Base-by-base conservation (phyloP, 768 basidiomycete genomes). In the Collybia mongolica region DNA sequence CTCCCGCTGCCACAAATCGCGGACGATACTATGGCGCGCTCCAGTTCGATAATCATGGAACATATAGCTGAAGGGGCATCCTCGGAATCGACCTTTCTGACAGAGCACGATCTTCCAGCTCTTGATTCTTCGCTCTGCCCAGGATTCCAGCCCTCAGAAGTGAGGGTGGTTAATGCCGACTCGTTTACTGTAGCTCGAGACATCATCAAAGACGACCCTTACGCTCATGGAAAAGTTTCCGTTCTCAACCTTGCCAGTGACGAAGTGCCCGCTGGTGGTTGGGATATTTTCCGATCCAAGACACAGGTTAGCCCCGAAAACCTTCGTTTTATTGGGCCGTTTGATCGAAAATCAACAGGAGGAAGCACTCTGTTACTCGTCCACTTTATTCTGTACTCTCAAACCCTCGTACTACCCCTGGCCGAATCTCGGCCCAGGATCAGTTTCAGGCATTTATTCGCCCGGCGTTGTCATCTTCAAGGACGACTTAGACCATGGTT, bases 321-420 rank as follows among this genome's bases (percentile, higher is more conserved):
- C 17, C 18, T 48, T 18, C 2, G 22, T 8, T 49, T 38, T 9
- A 32, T 49, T 22, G 1, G 22, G 18, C 12, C 26, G 17, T 19
- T 6, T 15, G n/a, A 28, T 26, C 7, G 12, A 20, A 6, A 3
- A 17, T 29, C 5, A 40, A 9, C 39, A 75, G 73, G 76, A 76
- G 64, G 75, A 77, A 58, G 73, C 75, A 0, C 64, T 78, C 0
- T 78, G 76, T 53, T 78, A 77, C 55, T 72, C 73, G 7, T 76
- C 76, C 3, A 76, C 75, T 4, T 63, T 78, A 5, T 78, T 72
- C 53, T 49, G 51, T 11, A 76, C 75, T 1, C 66, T 78, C 29
- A 69, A 70, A 39, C 56, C 57, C 20, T 58, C 60, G 6, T 74
- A 70, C 51, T 77, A 77, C 47, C 76, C 76, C 7, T 77, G 76